Evolutionary conservation across 129 eudicot species (phyloP), one percentile per base, ranked within the genome.

Genomic region (Escallonia herrerae): DNA sequence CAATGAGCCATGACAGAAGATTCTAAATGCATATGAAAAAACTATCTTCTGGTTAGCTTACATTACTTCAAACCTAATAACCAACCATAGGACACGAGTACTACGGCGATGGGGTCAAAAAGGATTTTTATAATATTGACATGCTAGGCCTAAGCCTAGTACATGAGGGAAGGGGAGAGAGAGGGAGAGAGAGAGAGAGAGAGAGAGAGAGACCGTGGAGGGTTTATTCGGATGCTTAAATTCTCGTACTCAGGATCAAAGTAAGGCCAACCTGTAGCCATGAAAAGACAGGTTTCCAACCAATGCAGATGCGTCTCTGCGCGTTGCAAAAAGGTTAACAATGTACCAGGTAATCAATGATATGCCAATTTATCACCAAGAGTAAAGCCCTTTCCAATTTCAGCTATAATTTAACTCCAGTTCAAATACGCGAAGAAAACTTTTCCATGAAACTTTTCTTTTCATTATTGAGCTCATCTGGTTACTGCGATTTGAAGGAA

Each of bases 171-270:
- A 22, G 33, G 33, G 33, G 48, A 58, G 62, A 63, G 57, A 48
- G 67, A 66, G 15, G 53, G 4, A 64, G 65, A 61, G 63, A 53
- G 65, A 65, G 15, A 58, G 11, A 60, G n/a, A n/a, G n/a, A n/a
- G n/a, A n/a, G n/a, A 54, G 3, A 40, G 48, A n/a, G n/a, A n/a
- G n/a, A 89, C 96, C 91, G 86, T 69, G 97, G 97, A 80, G 97
- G 97, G 61, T 90, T 87, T 75, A 90, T 90, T 78, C 93, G 78
- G 83, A 81, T 76, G 85, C 93, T 90, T 72, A 90, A 76, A 50
- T 83, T 87, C 76, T 90, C 95, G 50, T 90, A 90, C 66, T 90
- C 97, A 14, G 97, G 97, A 82, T 90, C 97, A 78, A 90, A 90
- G 83, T 90, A 90, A 43, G 97, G 87, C 80, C 83, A 79, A 57